Base-by-base conservation (phyloP, 2,329 filamentous ascomycete genomes). In the Cladosporium sp. region DNA sequence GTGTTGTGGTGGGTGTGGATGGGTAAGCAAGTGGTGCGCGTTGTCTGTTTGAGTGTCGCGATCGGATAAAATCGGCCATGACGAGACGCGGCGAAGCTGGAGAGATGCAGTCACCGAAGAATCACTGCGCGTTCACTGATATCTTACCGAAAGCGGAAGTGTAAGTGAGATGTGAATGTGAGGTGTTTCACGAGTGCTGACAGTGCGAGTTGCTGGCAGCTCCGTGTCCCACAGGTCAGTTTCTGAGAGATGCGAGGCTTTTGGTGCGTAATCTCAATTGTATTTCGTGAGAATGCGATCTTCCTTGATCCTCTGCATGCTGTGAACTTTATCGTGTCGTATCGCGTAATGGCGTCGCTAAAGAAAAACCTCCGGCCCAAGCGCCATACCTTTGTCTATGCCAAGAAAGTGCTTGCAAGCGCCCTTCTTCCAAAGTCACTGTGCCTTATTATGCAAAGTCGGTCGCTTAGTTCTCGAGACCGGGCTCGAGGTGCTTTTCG, bases 401-500 rank as follows among this genome's bases (percentile, higher is more conserved):
- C 59, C 44, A 46, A 31, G 29, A 62, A 28, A 29, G 44, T 46
- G 21, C 50, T 21, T 60, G 46, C 50, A 62, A 52, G 40, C 28
- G 23, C n/a, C 28, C 11, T 50, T 35, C 21, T 33, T n/a, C 16
- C 18, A 33, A 57, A 40, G 12, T 57, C n/a, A 33, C 33, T 40
- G 12, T 40, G 33, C 31, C 33, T 26, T 23, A 5, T 28, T 35
- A 52, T 35, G 46, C 26, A 37, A 26, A 26, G 10, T 26, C 16
- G 16, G 7, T 14, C 3, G 8, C 11, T 70, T 78, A 88, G 74
- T 86, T 85, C 65, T 89, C 86, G 33, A 88, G 74, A 23, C 78
- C 79, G 68, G 88, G 87, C 70, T 86, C 84, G 59, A 89, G 84
- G 71, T 85, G 83, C 80, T 86, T 89, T 79, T 89, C 87, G 12